A percentile compares a stretch with the other conserved stretches of the same genome.
These are phyloP conservation scores for Circinella minor DNA, from an alignment of 371 early-diverging fungal species.

Conservation along the genomic window DNA sequence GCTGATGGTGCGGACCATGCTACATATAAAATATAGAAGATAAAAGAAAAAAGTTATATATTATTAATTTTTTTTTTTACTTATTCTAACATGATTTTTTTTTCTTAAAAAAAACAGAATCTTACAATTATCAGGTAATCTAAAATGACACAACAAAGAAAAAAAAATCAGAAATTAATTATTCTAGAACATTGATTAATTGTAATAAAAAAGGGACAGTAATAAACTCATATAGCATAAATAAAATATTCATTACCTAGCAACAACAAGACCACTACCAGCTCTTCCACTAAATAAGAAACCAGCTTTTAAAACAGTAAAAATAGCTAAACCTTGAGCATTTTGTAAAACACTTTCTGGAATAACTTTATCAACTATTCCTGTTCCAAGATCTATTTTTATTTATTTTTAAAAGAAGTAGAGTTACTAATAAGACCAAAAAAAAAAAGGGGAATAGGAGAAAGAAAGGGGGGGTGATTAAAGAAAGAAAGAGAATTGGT, in stretches of 20 bases:
- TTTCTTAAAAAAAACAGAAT: background rate
- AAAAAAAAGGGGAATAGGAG: no score
- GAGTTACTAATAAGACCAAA: no score
- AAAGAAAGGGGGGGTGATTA: no score
- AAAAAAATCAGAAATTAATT: background rate
- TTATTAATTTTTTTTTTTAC: no score
- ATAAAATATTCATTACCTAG: conserved; percentile 43
- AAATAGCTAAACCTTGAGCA: conserved; percentile 91
- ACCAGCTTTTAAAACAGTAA: conserved; percentile 91
- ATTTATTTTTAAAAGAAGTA: no score
- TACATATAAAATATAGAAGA: conserved; percentile 7
- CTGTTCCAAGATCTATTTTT: conserved; percentile 63
- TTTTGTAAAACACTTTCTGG: conserved; percentile 70
- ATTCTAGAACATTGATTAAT: background rate
- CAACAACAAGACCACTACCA: conserved; percentile 90
- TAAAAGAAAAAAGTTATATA: conserved; percentile 7
- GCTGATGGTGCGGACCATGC: conserved; percentile 86
- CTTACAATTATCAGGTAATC: conserved; percentile 25
- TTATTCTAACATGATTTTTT: conserved; percentile 1
- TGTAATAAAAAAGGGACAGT: no score
- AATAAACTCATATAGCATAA: no score
- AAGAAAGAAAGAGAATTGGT: background rate
- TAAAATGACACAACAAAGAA: background rate
- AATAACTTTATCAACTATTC: conserved; percentile 72
- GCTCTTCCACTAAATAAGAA: conserved; percentile 90